Evolutionary conservation across 2,329 filamentous ascomycete species (phyloP).

Genomic region (Phialophora expanda): DNA sequence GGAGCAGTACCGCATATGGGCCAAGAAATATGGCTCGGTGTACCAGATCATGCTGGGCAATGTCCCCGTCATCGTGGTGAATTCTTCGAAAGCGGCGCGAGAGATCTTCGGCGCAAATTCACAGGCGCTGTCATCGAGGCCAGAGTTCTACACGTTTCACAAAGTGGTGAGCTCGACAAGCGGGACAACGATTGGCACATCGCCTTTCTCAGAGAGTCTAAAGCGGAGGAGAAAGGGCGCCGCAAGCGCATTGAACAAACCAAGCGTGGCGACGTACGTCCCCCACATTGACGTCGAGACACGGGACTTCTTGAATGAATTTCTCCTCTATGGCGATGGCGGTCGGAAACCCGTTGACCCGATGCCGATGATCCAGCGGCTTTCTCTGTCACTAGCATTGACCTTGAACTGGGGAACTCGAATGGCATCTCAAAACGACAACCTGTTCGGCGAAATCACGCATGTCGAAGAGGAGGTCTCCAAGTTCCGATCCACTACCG

Average conservation of each 20-base stretch:
- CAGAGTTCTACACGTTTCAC: slow-evolving; percentile 65
- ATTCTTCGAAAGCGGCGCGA: slow-evolving; percentile 59
- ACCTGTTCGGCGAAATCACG: slow-evolving; percentile 67
- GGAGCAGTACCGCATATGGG: slow-evolving; percentile 63
- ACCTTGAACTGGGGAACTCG: slow-evolving; percentile 71
- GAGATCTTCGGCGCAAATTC: slow-evolving; percentile 59
- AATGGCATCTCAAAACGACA: slow-evolving; percentile 63
- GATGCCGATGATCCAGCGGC: slow-evolving; percentile 70
- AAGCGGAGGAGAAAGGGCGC: slow-evolving; percentile 69
- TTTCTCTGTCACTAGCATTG: slow-evolving; percentile 65
- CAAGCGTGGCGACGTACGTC: slow-evolving; percentile 67
- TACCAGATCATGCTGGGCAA: slow-evolving; percentile 66
- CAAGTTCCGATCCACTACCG: slow-evolving; percentile 64
- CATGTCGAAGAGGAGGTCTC: slow-evolving; percentile 67
- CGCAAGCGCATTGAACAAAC: slow-evolving; percentile 68
- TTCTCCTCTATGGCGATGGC: slow-evolving; percentile 61
- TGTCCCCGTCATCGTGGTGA: slow-evolving; percentile 62
- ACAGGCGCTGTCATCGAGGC: slow-evolving; percentile 61
- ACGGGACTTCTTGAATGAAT: slow-evolving; percentile 66
- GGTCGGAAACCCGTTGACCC: slow-evolving; percentile 64
- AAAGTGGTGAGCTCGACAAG: slow-evolving; percentile 59
- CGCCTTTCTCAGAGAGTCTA: slow-evolving; percentile 68
- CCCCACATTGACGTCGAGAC: slow-evolving; percentile 67
- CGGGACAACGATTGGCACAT: slow-evolving; percentile 71
- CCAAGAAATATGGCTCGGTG: slow-evolving; percentile 56